Base-by-base conservation (phyloP, 176 grass and related monocot genomes). In the Tuctoria greenei region DNA sequence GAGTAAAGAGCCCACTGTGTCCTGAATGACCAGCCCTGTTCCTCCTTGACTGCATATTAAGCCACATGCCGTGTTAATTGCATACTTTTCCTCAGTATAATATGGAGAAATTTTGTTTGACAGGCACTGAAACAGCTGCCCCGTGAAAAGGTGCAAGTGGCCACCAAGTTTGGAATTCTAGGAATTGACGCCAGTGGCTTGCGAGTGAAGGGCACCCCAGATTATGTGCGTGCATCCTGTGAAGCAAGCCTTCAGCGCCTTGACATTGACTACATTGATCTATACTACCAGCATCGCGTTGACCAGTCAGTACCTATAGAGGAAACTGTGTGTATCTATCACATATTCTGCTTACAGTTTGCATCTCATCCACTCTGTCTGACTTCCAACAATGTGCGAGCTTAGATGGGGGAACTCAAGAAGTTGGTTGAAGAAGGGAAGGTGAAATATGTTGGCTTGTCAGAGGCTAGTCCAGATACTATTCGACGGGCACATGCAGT, bases 271-370 rank as follows among this genome's bases (percentile, higher is more conserved):
- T 94, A 92, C 64, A 88, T 98, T 25, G 95, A 98, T 81, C 81
- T 98, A 45, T 98, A 84, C 87, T 98, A 74, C 51, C 91, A 78
- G 70, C 95, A 98, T 75, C 84, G 82, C 43, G 56, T 98, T 12
- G 95, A 98, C 71, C 88, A 86, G 34, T 63, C 88, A 2, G 86
- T 93, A 23, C 91, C 91, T 17, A 98, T 90, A 75, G 91, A 98
- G 75, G 83, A 92, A 74, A 93, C 91, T 40, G 95, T 97, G 57
- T 38, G 82, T 92, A 71, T 74, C 67, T 1, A 76, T 10, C 4
- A 0, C 50, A 47, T 49, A 47, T 62, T 64, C n/a, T 41, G 23
- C 38, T 43, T 78, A 12, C 52, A 64, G 55, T 79, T 34, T 78
- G 6, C 52, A 64, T 79, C 76, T n/a, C 34, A 20, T 63, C 26